Evolutionary conservation across 768 basidiomycete species (phyloP).

Genomic region (Candolleomyces aberdarensis): DNA sequence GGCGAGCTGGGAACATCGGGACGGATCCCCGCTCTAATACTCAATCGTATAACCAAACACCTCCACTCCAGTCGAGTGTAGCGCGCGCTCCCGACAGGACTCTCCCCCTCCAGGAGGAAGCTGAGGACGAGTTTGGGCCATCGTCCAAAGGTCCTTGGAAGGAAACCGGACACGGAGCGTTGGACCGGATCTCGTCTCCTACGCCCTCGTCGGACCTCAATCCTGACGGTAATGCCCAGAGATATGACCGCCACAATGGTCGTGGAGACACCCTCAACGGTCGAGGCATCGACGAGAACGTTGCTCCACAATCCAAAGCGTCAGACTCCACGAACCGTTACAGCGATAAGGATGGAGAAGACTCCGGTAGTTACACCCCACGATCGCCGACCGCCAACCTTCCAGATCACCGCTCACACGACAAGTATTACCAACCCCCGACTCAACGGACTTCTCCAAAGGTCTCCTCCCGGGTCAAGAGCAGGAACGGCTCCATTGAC

Average conservation of each 20-base stretch:
- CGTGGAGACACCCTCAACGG: constrained; percentile 33
- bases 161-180: constrained; percentile 28
- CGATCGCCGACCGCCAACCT: constrained; percentile 9
- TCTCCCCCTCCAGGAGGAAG: constrained; percentile 74
- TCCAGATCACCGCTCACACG: not conserved
- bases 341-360: constrained; percentile 18
- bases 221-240: constrained; percentile 34
- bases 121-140: constrained; percentile 56
- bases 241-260: constrained; percentile 22
- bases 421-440: constrained; percentile 10
- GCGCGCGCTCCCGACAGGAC: constrained; percentile 68
- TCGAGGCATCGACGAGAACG: constrained; percentile 42
- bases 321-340: constrained; percentile 2
- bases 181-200: constrained; percentile 39
- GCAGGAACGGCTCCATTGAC: constrained; percentile 57
- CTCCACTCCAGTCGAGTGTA: constrained; percentile 50
- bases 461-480: constrained; percentile 40
- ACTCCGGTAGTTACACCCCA: constrained; percentile 20
- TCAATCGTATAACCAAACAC: constrained; percentile 44
- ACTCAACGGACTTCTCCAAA: constrained; percentile 4
- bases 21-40: constrained; percentile 29
- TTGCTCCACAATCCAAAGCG: not conserved
- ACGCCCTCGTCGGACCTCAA: constrained; percentile 55
- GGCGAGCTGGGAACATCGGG: constrained; percentile 25
- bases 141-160: constrained; percentile 34